phyloP scores from a whole-genome alignment of 129 eudicot species.

The Centella asiatica region DNA sequence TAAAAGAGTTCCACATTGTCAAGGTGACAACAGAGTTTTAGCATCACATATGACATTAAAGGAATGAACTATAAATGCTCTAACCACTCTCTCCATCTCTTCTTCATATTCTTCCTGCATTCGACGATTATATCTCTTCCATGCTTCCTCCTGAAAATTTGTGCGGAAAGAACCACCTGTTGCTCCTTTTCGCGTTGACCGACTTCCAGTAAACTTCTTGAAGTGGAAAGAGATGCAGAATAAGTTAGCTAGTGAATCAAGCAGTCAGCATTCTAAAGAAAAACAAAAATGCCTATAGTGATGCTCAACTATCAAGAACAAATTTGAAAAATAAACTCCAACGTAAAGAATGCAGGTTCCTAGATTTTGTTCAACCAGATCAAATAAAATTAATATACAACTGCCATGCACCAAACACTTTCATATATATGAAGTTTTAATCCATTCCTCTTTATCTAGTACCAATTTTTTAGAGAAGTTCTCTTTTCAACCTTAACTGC shows the following conservation, averaged over 20 bases:
- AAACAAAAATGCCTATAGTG: not conserved
- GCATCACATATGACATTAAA: no score
- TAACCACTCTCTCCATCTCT: conserved; percentile 94
- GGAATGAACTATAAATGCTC: conserved; percentile 10
- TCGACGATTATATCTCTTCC: conserved; percentile 73
- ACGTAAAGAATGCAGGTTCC: not conserved
- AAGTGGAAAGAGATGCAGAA: conserved; percentile 5
- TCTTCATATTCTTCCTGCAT: conserved; percentile 91
- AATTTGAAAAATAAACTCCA: not conserved
- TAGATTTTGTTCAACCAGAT: no score
- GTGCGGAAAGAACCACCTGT: conserved; percentile 56
- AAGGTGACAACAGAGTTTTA: no score
- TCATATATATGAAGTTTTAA: no score
- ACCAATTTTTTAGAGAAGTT: no score
- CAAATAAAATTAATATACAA: no score
- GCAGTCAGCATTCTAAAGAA: not conserved
- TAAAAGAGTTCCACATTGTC: not conserved
- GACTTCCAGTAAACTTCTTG: conserved; percentile 55
- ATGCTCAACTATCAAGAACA: not conserved
- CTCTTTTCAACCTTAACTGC: no score
- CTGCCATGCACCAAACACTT: no score
- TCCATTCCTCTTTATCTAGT: no score
- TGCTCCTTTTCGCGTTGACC: conserved; percentile 50
- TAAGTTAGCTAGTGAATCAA: conserved; percentile 12
- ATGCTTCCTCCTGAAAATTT: conserved; percentile 68